These are phyloP conservation scores for Fusarium domesticum DNA, from an alignment of 2,329 filamentous ascomycete genomes.

Conservation along the genomic window DNA sequence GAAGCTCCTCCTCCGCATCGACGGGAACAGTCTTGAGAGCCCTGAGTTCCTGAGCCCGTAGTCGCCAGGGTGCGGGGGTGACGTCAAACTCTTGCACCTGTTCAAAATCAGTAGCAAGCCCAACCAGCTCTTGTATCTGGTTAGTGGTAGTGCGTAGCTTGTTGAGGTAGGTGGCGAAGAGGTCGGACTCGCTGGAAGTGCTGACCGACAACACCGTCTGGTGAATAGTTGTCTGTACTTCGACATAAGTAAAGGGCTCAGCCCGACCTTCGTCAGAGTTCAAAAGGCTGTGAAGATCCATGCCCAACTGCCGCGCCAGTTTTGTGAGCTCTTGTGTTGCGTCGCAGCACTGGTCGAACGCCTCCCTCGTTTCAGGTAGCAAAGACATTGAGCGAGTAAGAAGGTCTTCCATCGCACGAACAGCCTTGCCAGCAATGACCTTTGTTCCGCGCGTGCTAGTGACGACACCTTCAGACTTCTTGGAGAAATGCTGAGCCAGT, in stretches of 20 bases:
- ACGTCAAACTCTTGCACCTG: conserved; percentile 78
- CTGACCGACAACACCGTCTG: conserved; percentile 49
- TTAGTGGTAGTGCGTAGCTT: conserved; percentile 64
- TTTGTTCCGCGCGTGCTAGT: conserved; percentile 78
- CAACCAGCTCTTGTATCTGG: conserved; percentile 67
- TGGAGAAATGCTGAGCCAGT: conserved; percentile 62
- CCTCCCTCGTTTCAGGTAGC: conserved; percentile 61
- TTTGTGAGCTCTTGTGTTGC: conserved; percentile 63
- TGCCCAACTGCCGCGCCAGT: conserved; percentile 65
- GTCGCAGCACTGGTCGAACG: conserved; percentile 68
- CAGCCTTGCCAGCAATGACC: conserved; percentile 75
- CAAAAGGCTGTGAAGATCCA: conserved; percentile 62
- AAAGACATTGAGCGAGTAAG: conserved; percentile 72
- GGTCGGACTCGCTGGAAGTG: conserved; percentile 59
- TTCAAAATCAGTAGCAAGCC: conserved; percentile 66
- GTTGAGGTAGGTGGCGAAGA: conserved; percentile 65
- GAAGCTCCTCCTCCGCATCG: conserved; percentile 81
- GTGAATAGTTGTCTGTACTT: conserved; percentile 63
- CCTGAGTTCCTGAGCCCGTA: conserved; percentile 77
- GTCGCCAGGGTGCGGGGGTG: conserved; percentile 73
- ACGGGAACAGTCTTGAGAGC: conserved; percentile 76
- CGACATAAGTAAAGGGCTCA: conserved; percentile 63
- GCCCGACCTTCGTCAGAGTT: conserved; percentile 66
- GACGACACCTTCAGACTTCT: conserved; percentile 68
- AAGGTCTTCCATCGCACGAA: conserved; percentile 74